phyloP scores from a whole-genome alignment of 805 yeast genomes.

The Lipomyces sp. region DNA sequence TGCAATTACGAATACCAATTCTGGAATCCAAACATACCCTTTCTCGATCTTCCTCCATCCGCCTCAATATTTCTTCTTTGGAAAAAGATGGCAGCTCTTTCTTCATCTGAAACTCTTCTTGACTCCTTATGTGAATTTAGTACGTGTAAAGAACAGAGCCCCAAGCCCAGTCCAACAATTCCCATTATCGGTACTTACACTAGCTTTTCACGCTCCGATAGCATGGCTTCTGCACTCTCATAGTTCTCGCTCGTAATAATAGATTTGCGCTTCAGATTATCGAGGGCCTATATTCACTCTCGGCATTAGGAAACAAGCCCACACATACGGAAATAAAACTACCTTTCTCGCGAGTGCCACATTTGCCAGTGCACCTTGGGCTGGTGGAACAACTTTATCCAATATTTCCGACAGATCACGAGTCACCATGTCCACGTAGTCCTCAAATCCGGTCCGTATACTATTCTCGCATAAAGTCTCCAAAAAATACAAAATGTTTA shows the following conservation, averaged over 20 bases:
- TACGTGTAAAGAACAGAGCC: background rate
- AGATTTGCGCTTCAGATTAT: constrained; percentile 26
- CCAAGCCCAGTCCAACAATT: constrained; percentile 9
- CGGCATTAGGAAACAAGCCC: background rate
- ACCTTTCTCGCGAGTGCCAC: constrained; percentile 32
- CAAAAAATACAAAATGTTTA: constrained; percentile 70
- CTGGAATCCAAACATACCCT: constrained; percentile 45
- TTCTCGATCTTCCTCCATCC: constrained; percentile 95
- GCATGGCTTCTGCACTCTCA: constrained; percentile 30
- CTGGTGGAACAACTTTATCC: constrained; percentile 43
- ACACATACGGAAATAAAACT: background rate
- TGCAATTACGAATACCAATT: background rate
- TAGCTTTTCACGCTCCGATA: constrained; percentile 25
- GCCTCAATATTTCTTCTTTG: constrained; percentile 61
- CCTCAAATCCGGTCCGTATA: constrained; percentile 41
- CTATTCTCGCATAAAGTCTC: constrained; percentile 58
- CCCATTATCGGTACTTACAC: constrained; percentile 22
- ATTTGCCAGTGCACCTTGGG: constrained; percentile 39
- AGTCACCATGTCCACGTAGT: constrained; percentile 41
- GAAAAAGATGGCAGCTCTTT: constrained; percentile 38
- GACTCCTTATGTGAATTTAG: background rate
- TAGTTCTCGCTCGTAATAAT: constrained; percentile 28
- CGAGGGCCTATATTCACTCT: constrained; percentile 24
- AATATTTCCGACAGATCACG: constrained; percentile 43
- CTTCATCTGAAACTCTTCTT: constrained; percentile 15